Conservation (phyloP, 805 yeast species). For the Yueomyces sp. region DNA sequence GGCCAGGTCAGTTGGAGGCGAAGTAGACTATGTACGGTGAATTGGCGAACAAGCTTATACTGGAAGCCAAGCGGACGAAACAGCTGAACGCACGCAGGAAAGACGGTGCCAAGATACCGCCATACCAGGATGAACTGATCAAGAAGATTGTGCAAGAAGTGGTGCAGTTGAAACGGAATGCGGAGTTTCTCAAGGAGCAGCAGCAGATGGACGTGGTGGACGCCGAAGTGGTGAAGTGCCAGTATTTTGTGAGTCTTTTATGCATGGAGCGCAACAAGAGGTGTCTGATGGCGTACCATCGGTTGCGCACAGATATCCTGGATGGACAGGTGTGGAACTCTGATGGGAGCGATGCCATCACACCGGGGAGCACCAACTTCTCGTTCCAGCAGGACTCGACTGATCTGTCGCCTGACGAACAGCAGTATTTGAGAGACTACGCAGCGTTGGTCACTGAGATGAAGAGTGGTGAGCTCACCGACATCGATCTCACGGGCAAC, state of each 20-base stretch:
- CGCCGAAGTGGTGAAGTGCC: conserved; percentile 43
- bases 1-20: too few relatives aligned
- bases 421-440: conserved; percentile 61
- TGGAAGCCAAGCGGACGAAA: conserved; percentile 72
- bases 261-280: conserved; percentile 83
- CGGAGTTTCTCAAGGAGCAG: conserved; percentile 32
- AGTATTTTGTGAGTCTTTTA: conserved; percentile 42
- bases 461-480: conserved; percentile 61
- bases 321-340: conserved; percentile 63
- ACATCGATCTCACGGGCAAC: conserved; percentile 79
- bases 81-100: conserved; percentile 32
- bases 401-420: conserved; percentile 63
- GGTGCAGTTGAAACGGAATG: conserved; percentile 43
- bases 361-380: conserved; percentile 3
- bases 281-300: conserved; percentile 75
- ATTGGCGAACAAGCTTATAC: conserved; percentile 63
- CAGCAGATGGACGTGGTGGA: conserved; percentile 15
- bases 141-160: conserved; percentile 62
- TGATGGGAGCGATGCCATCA: conserved; percentile 24
- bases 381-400: conserved; percentile 22
- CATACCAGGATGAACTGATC: conserved; percentile 60
- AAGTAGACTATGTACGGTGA: conserved; percentile 68
- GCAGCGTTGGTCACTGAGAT: conserved; percentile 58
- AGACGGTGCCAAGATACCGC: conserved; percentile 29
- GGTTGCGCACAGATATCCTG: conserved; percentile 52